Percentiles rank a stretch among this genome's conserved stretches.
phyloP scores from a whole-genome alignment of 2,329 filamentous ascomycete species.

The Hymenoscyphus fructigenus region DNA sequence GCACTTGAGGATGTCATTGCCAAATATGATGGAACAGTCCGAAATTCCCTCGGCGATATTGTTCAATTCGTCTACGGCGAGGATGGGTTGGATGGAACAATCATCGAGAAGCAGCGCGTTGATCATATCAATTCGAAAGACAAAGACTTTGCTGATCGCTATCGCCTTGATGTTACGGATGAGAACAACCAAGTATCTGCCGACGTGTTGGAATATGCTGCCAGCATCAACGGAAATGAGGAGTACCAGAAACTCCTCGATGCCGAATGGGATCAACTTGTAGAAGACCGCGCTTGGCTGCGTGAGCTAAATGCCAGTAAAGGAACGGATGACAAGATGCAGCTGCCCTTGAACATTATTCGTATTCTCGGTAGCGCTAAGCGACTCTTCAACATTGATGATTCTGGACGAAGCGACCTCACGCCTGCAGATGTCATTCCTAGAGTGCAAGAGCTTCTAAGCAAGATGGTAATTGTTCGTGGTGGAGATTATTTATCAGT shows the following conservation, averaged over 20 bases:
- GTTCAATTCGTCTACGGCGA: conserved; percentile 98
- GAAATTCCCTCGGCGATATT: conserved; percentile 94
- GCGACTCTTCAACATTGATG: conserved; percentile 86
- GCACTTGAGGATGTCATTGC: conserved; percentile 96
- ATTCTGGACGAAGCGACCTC: conserved; percentile 81
- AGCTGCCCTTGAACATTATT: conserved; percentile 86
- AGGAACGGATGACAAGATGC: conserved; percentile 81
- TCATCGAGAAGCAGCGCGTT: conserved; percentile 90
- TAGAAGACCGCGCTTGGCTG: conserved; percentile 71
- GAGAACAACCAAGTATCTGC: conserved; percentile 54
- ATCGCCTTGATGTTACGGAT: conserved; percentile 84
- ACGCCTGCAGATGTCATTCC: conserved; percentile 86
- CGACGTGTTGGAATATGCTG: conserved; percentile 80
- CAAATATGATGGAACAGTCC: conserved; percentile 95
- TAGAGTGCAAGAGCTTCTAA: conserved; percentile 70
- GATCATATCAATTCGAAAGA: conserved; percentile 82
- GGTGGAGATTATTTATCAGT: conserved; percentile 77
- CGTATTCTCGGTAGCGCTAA: conserved; percentile 90
- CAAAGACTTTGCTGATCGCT: conserved; percentile 74
- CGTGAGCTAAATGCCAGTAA: conserved; percentile 65
- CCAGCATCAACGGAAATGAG: conserved; percentile 83
- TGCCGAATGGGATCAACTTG: conserved; percentile 78
- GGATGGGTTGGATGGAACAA: conserved; percentile 89
- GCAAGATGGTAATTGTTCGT: conserved; percentile 80
- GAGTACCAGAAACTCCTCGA: conserved; percentile 84